phyloP scores from a whole-genome alignment of 176 grass and related monocot genomes.

The Eleusine coracana region DNA sequence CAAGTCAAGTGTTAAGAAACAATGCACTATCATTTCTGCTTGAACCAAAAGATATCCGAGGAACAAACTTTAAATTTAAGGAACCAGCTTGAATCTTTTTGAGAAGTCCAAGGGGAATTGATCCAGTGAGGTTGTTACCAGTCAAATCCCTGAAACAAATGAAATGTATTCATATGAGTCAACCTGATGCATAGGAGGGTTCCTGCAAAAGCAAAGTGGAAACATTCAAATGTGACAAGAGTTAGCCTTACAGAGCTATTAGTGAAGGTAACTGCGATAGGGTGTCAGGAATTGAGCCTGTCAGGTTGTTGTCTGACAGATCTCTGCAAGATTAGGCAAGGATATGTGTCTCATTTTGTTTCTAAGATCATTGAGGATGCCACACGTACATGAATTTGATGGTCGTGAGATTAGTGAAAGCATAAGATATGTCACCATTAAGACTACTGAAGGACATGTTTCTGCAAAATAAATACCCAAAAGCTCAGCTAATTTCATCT shows the following conservation, averaged over 20 bases:
- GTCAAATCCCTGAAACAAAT: conserved; percentile 54
- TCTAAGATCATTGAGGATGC: neutral
- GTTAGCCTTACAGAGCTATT: conserved; percentile 42
- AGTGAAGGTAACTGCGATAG: conserved; percentile 47
- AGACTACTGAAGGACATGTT: conserved; percentile 50
- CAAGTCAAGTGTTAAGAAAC: too few species aligned
- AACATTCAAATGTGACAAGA: neutral
- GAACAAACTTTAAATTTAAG: conserved; percentile 43
- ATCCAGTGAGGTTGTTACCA: conserved; percentile 45
- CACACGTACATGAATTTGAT: conserved; percentile 61
- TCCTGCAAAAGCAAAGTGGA: neutral
- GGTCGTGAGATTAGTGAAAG: conserved; percentile 51
- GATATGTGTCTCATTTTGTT: neutral
- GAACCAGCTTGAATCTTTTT: conserved; percentile 46
- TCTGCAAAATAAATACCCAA: conserved; percentile 37
- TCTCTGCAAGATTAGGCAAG: conserved; percentile 32
- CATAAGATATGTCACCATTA: conserved; percentile 47
- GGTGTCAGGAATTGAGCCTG: conserved; percentile 48
- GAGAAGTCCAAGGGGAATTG: conserved; percentile 48
- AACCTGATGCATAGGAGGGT: neutral
- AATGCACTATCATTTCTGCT: neutral
- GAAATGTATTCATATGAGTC: neutral
- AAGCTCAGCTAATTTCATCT: neutral
- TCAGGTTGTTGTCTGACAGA: conserved; percentile 61
- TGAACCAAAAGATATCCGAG: neutral